Base-by-base conservation (phyloP, 495 filamentous ascomycete species). In the Parmelia sp. region DNA sequence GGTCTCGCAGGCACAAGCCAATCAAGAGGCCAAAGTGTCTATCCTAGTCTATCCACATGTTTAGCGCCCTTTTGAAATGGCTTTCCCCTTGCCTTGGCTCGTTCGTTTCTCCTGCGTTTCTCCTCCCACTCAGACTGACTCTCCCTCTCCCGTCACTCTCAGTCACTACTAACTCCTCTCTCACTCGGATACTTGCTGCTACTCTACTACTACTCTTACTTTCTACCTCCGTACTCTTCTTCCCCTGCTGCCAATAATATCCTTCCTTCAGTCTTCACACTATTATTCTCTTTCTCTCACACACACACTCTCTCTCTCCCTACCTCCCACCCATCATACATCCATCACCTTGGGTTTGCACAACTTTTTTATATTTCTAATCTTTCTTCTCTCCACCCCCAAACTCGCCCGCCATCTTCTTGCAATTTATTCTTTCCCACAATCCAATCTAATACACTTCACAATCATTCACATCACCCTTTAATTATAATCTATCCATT, bases 381-480 rank as follows among this genome's bases (percentile, higher is more conserved):
- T 55, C 51, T 55, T 55, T 12, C 17, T 55, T 35, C 51, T 35
- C 29, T 10, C 4, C 0, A 53, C 14, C 19, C n/a, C n/a, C n/a
- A n/a, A 31, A 29, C 12, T 53, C 25, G 4, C 14, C 27, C 8
- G 49, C 25, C 11, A 19, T 53, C 15, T 53, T 19, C n/a, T n/a
- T n/a, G n/a, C n/a, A n/a, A 0, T 31, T 31, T 15, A 31, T 17
- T 17, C 6, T 29, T n/a, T 29, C 8, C 10, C 12, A n/a, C 60
- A 17, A 11, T 25, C 23, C 45, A 9, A 40, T 35, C 53, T 63
- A 63, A 63, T 63, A 47, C 53, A 47, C 57, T 63, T 39, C 5
- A 36, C 61, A 45, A 31, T 63, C 61, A 57, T 63, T 63, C 23
- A 47, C 25, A 57, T 44, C 39, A 57, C 8, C 53, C 53, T 63